A percentile compares a stretch with the other conserved stretches of the same genome.
Conservation (phyloP, 768 basidiomycete genomes). For the Podaxis sp. region DNA sequence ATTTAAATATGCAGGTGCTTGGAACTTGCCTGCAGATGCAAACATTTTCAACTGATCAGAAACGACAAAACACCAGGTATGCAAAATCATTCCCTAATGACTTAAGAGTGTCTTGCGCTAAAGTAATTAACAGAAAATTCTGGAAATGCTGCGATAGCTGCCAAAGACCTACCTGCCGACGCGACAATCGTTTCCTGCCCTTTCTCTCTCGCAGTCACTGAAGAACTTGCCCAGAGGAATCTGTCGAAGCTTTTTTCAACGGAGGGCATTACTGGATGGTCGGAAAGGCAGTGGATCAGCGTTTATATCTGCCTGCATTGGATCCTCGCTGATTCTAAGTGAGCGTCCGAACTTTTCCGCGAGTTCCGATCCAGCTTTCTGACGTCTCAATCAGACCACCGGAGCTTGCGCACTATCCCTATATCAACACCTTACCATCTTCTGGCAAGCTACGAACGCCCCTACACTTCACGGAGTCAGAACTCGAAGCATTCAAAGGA, state of each 20-base stretch:
- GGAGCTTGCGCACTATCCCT: slow-evolving; percentile 49
- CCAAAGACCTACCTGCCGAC: slow-evolving; percentile 44
- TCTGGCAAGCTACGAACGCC: slow-evolving; percentile 62
- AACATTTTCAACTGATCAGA: background rate
- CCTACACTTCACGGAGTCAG: slow-evolving; percentile 62
- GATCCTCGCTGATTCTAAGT: slow-evolving; percentile 14
- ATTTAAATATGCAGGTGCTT: slow-evolving; percentile 9
- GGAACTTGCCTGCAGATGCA: background rate
- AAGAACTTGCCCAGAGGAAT: slow-evolving; percentile 41
- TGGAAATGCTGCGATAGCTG: slow-evolving; percentile 54
- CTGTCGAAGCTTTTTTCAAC: slow-evolving; percentile 28
- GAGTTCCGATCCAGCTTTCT: background rate
- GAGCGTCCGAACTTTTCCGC: background rate
- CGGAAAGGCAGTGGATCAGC: slow-evolving; percentile 66
- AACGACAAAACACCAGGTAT: background rate
- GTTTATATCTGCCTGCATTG: slow-evolving; percentile 39
- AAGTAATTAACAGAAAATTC: slow-evolving; percentile 26
- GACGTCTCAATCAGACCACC: slow-evolving; percentile 7
- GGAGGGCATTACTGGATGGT: slow-evolving; percentile 38
- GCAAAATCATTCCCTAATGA: background rate
- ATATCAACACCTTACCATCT: slow-evolving; percentile 66
- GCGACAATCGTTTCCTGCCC: slow-evolving; percentile 65
- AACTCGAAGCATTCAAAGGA: slow-evolving; percentile 67
- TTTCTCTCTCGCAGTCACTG: slow-evolving; percentile 61
- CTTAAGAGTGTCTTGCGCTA: slow-evolving; percentile 5